Evolutionary conservation across 495 filamentous ascomycete species (phyloP), one percentile per base, ranked within the genome.

Genomic region (Pyrenula aspistea): DNA sequence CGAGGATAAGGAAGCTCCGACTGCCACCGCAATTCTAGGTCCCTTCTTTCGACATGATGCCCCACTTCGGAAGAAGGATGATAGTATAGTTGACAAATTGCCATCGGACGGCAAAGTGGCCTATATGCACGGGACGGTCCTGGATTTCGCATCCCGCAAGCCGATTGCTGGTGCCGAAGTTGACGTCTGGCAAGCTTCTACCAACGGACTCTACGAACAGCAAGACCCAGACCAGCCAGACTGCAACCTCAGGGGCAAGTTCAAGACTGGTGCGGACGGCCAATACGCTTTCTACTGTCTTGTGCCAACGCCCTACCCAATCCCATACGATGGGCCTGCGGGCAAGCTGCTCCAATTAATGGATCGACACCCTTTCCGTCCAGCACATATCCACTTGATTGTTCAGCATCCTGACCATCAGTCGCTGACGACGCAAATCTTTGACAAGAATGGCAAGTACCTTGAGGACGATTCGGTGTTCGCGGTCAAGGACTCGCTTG

Each of bases 341-440:
- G 75, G 74, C 2, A 73, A 73, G 63, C 56, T 78, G 12, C 65
- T 78, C 12, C 56, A 72, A 49, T 60, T 85, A 53, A 76, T 89
- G 59, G 85, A 88, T 60, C 73, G 84, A 19, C 83, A 91, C 68
- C 86, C 87, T n/a, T 88, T 84, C 75, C 75, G 89, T 23, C 88
- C 89, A 31, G 88, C 85, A 42, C 88, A 92, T 64, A 90, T 94
- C 60, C 88, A 94, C 68, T 85, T 92, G 60, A 84, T 91, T 71
- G 83, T 72, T 59, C 66, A 73, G 10, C 58, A 61, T 31, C 65
- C 71, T 4, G 65, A 71, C 20, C 79, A 81, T 65, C 81, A 82
- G 56, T 67, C 83, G 10, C 68, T 91, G 58, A 82, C 80, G 0
- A 90, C 87, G 12, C 87, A 91, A 67, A 75, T 89, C 51, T 90